Base-by-base conservation (phyloP, 768 basidiomycete genomes). In the Xerocomus brunneocitrinus region DNA sequence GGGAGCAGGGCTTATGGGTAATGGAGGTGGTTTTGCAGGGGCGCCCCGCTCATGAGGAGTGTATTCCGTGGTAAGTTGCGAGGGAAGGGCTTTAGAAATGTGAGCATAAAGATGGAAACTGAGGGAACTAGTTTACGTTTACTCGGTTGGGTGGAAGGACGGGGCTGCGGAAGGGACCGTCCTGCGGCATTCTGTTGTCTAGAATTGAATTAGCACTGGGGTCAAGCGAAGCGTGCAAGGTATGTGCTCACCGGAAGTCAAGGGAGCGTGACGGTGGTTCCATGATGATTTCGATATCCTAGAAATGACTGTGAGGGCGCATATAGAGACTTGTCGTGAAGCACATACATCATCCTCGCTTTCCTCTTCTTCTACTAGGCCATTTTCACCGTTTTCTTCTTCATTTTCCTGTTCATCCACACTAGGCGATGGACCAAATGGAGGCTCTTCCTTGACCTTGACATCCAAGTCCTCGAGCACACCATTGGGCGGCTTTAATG, bases 251-350 rank as follows among this genome's bases (percentile, higher is more conserved):
- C 86, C 89, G 79, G 62, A 91, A 82, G 72, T 92, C 89, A 19
- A 89, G 71, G 5, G 84, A 87, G 51, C 83, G 84, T 16, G 82
- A 69, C 8, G 83, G 74, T 3, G 83, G 83, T 62, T 95, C 91
- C 82, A 91, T 86, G 50, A 95, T 92, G 59, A 95, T 89, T 74
- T 95, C 93, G 57, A 95, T 78, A 66, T 95, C 85, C 87, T 91
- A 53, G 40, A 5, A 25, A 52, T 31, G 38, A 50, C 24, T 9
- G 39, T 65, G 46, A 61, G 42, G 36, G 34, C 30, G 25, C 38
- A 46, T 28, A 42, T 8, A 2, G 34, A 54, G 50, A 28, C 8
- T 9, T 22, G 43, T 51, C 42, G 57, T 44, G 38, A 44, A 25
- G 46, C 34, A 62, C 65, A 30, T 58, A 84, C 84, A 57, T 73